phyloP scores from a whole-genome alignment of 1,284 basidiomycete species.

The Irpex sp. region DNA sequence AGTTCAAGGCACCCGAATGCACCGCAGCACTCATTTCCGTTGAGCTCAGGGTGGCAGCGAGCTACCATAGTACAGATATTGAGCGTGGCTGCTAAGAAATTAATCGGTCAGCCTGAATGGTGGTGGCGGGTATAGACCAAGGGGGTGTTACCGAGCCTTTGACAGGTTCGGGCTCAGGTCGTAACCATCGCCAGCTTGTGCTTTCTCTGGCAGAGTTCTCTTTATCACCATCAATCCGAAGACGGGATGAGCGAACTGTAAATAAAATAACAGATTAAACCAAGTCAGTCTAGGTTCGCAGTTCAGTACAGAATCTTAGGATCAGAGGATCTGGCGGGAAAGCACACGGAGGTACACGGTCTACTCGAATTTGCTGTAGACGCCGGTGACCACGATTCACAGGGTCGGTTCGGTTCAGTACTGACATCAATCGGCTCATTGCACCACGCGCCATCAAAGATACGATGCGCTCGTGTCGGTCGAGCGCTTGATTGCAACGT shows the following conservation, averaged over 20 bases:
- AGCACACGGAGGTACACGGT: background rate
- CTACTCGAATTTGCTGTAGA: background rate
- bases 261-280: background rate
- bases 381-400: background rate
- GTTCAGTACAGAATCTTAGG: background rate
- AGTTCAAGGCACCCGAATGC: background rate
- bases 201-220: background rate
- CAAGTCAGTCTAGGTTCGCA: background rate
- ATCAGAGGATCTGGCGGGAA: background rate
- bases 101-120: background rate
- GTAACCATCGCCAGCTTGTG: background rate
- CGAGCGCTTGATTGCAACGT: constrained; percentile 2
- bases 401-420: background rate
- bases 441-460: background rate
- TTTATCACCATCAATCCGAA: background rate
- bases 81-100: background rate
- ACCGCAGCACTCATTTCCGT: background rate
- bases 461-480: background rate
- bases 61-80: no score
- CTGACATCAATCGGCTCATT: background rate
- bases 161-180: background rate
- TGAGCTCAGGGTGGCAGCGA: no score
- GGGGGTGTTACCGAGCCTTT: background rate
- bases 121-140: background rate
- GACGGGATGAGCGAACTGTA: background rate